Base-by-base conservation (phyloP, 805 yeast species). In the Sugiyamaella americana region DNA sequence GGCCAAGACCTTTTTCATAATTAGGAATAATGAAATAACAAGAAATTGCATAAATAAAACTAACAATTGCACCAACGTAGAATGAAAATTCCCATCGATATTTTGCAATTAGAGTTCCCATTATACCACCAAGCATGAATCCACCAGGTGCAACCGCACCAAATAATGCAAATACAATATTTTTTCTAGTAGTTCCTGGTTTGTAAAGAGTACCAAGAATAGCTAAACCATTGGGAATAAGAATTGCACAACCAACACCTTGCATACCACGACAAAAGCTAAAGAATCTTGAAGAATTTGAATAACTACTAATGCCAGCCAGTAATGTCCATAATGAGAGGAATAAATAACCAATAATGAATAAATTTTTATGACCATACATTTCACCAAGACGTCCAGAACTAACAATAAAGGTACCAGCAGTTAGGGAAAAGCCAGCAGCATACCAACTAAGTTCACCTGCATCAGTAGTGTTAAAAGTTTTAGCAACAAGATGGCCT, bases 361-460 rank as follows among this genome's bases (percentile, higher is more conserved):
- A 68, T n/a, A 78, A 62, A 36, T 60, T 65, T 48, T 78, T 79
- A 44, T 81, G 67, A 0, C 93, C 93, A 54, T 76, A 78, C 10
- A 83, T 66, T 56, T 84, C 94, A 29, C 94, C 93, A 40, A 82
- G 58, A 41, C 81, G 71, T 5, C 93, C 93, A 30, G 83, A 74
- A 3, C 80, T 68, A 30, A 84, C 61, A 43, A 84, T 83, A 51
- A 84, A 78, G 0, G 91, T 81, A 10, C 91, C 91, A 3, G 82
- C 76, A 0, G 87, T 78, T 82, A 83, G 1, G 80, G 72, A 1
- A 58, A 76, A 82, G 0, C 86, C 75, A 1, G 88, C 87, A 70
- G 79, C 72, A 58, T 79, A 77, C 93, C 94, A 82, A 2, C 70
- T 54, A 43, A 70, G 61, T 43, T 69, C 62, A 8, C 67, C 70